Percentiles rank a stretch among this genome's conserved stretches.
phyloP scores from a whole-genome alignment of 1,139 yeast genomes.

The Suhomyces taliae region DNA sequence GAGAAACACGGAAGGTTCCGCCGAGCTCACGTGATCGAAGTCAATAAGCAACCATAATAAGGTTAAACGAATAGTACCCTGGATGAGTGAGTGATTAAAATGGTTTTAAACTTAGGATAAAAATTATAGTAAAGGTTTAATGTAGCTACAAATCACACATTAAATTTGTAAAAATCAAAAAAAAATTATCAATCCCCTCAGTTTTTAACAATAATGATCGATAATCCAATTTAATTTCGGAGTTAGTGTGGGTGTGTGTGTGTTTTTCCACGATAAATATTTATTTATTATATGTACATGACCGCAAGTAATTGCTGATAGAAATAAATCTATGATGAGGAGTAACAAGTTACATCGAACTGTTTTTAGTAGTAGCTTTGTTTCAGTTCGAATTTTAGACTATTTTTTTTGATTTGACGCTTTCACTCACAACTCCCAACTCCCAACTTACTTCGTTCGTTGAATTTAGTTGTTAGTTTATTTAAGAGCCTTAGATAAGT shows the following conservation, averaged over 20 bases:
- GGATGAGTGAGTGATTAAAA: neutral
- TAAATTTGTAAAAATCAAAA: no score
- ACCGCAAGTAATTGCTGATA: constrained; percentile 1
- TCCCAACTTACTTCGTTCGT: neutral
- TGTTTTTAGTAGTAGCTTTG: no score
- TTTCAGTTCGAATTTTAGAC: no score
- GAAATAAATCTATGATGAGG: constrained; percentile 8
- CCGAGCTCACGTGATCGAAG: neutral
- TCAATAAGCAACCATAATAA: neutral
- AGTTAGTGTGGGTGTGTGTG: no score
- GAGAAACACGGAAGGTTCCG: neutral
- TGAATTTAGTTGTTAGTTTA: neutral
- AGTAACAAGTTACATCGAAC: neutral
- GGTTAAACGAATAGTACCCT: neutral
- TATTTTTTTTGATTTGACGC: no score
- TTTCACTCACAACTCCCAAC: no score
- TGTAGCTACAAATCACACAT: no score
- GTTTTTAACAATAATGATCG: no score
- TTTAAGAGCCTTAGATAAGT: constrained; percentile 65
- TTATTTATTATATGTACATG: constrained; percentile 10
- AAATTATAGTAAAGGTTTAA: no score
- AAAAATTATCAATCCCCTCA: no score
- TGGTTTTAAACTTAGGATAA: neutral
- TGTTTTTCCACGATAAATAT: neutral
- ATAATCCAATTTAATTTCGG: no score